Evolutionary conservation across 805 yeast species (phyloP), one percentile per base, ranked within the genome.

Genomic region (Blastobotrys chiropterorum): DNA sequence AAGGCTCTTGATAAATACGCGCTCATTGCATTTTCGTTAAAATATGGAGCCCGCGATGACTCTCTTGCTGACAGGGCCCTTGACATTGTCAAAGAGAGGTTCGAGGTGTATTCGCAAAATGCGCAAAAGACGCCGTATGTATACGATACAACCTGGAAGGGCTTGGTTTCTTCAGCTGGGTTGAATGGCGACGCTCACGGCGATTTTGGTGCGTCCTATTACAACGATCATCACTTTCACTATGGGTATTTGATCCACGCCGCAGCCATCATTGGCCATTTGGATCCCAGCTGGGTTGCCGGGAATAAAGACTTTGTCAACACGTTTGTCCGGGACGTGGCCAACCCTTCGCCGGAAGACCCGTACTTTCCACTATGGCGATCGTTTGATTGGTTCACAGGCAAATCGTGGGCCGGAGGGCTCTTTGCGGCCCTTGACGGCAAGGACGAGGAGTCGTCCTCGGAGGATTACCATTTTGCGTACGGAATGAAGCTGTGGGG

Each of bases 1-100:
- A 92, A 92, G 66, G 77, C 82, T 16, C 71, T 92, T 45, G 96
- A 90, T 59, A 92, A 90, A 69, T 94, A 86, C 69, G 97, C 98
- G 0, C 85, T 85, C 74, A 77, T 92, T 49, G 74, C 89, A 11
- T 85, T 85, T 56, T 87, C 83, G 6, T 50, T 77, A 71, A 57
- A 80, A 83, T 43, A 17, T 65, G 90, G 42, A 64, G 13, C 71
- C 81, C 56, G 77, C 15, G 86, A 90, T 62, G 62, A 67, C 0
- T 64, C 61, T 0, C 67, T 85, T 50, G 77, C 92, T 0, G 59
- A 65, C 8, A 66, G 64, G 3, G 71, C 87, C 31, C 70, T 89
- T 41, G 76, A 77, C 1, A 76, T 77, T 52, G 66, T 90, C 58
- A 86, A 86, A 61, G 63, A 68, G 15, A 92, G 96, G 0, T 73